Base-by-base conservation (phyloP, 352 stramenopile genomes). In the Phytophthora podocarpi region DNA sequence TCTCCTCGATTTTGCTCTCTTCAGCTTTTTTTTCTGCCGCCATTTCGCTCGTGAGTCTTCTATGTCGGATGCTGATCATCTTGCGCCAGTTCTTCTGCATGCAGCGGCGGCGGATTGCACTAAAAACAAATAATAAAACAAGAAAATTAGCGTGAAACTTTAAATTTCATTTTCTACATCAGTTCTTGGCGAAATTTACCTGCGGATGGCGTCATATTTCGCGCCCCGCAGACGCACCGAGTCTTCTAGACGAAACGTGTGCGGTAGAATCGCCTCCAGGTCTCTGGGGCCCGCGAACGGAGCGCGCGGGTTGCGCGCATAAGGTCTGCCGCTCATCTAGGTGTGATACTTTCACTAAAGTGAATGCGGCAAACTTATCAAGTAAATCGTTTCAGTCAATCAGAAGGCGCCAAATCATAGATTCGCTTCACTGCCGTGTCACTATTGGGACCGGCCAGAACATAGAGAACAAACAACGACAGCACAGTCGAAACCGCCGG, bases 21-120 rank as follows among this genome's bases (percentile, higher is more conserved):
- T 70, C 20, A 21, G n/a, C 28, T 9, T 40, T 28, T 8, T 59
- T 59, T 24, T 66, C 43, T 6, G 34, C 60, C 21, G 36, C 46
- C n/a, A 15, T 28, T 40, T 72, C 59, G 27, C 57, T 30, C 31
- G 20, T 13, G 16, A 80, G 62, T 36, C 77, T 67, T 27, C 40
- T 45, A 40, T 85, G 79, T 27, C 77, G 67, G 20, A 87, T 51
- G 15, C 66, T 80, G 40, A 92, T 74, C 62, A 92, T 64, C 53
- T 92, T 92, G 52, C 81, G 80, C 83, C 83, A 92, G 72, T 92
- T 92, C 45, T 91, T 91, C 60, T 91, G 80, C 70, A 76, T 85
- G 46, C 80, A 90, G 34, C 74, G 80, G 24, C 76, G 59, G 18
- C 80, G 80, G 30, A 91, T 91, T 13, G 65, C 78, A 47, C 82